Evolutionary conservation across 2,329 filamentous ascomycete species (phyloP).

Genomic region (Balansia obtecta): DNA sequence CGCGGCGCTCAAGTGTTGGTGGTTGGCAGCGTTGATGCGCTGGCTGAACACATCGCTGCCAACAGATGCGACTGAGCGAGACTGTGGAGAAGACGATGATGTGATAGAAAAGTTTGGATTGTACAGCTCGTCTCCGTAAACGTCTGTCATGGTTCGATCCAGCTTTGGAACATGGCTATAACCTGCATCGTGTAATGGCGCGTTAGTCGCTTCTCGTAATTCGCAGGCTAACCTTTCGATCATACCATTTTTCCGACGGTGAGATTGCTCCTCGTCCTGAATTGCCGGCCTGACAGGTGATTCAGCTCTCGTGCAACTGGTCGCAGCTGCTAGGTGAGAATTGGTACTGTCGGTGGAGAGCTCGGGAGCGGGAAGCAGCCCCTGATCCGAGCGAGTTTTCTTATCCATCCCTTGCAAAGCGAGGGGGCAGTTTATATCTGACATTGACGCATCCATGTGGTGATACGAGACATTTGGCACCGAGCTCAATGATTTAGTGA

Average conservation of each 20-base stretch:
- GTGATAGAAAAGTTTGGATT: slow-evolving; percentile 54
- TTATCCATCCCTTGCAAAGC: slow-evolving; percentile 23
- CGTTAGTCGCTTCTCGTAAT: slow-evolving; percentile 11
- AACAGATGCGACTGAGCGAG: slow-evolving; percentile 33
- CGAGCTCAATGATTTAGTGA: slow-evolving; percentile 31
- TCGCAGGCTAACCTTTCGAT: background rate
- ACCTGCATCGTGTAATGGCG: slow-evolving; percentile 33
- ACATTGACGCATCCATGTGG: slow-evolving; percentile 22
- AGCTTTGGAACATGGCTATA: slow-evolving; percentile 55
- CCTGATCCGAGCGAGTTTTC: slow-evolving; percentile 27
- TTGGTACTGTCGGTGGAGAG: slow-evolving; percentile 26
- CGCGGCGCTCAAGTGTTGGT: slow-evolving; percentile 51
- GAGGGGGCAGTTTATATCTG: slow-evolving; percentile 28
- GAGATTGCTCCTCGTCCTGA: slow-evolving; percentile 34
- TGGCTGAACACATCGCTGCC: slow-evolving; percentile 56
- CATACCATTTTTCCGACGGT: slow-evolving; percentile 45
- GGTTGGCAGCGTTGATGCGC: slow-evolving; percentile 67
- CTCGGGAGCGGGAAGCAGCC: slow-evolving; percentile 33
- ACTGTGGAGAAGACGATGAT: slow-evolving; percentile 38
- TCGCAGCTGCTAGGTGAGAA: slow-evolving; percentile 43
- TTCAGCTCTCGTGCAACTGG: slow-evolving; percentile 44
- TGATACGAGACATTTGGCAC: slow-evolving; percentile 29
- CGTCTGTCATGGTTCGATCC: slow-evolving; percentile 74
- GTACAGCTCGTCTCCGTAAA: slow-evolving; percentile 76
- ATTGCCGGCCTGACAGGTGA: slow-evolving; percentile 45